Evolutionary conservation across 148 eudicot genomes (phyloP).

Genomic region (Talinum fruticosum): DNA sequence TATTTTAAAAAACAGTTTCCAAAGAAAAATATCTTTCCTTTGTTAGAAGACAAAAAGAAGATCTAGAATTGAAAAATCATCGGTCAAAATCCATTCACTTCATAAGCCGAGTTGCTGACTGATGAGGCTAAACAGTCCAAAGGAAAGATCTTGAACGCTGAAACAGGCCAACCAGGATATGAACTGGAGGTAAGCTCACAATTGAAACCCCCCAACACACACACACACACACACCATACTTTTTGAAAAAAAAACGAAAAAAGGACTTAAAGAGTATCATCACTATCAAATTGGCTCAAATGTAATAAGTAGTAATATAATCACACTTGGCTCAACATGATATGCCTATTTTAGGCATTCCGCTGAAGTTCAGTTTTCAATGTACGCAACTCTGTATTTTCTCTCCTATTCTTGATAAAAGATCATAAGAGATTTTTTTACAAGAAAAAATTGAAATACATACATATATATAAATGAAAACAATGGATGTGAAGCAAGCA

Average conservation of each 20-base stretch:
- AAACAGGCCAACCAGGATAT: neutral
- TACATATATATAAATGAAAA: no score
- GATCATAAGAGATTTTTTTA: neutral
- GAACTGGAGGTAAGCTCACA: neutral
- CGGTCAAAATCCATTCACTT: neutral
- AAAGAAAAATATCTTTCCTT: neutral
- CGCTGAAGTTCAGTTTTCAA: neutral
- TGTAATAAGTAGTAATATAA: neutral
- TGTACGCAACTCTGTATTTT: neutral
- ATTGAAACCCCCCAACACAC: neutral
- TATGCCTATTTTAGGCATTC: neutral
- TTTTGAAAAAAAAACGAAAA: no score
- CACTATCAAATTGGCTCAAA: neutral
- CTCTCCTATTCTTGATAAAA: neutral
- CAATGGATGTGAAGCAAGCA: no score
- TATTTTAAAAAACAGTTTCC: neutral
- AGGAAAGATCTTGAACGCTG: neutral
- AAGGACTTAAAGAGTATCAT: neutral
- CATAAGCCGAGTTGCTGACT: neutral
- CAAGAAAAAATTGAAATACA: no score
- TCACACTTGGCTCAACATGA: neutral
- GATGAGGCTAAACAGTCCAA: neutral
- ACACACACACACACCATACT: no score
- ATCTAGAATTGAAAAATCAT: no score
- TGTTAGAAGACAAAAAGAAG: no score